These are phyloP conservation scores for Syzygium oleosum DNA, from an alignment of 345 rosid genomes.

Conservation along the genomic window DNA sequence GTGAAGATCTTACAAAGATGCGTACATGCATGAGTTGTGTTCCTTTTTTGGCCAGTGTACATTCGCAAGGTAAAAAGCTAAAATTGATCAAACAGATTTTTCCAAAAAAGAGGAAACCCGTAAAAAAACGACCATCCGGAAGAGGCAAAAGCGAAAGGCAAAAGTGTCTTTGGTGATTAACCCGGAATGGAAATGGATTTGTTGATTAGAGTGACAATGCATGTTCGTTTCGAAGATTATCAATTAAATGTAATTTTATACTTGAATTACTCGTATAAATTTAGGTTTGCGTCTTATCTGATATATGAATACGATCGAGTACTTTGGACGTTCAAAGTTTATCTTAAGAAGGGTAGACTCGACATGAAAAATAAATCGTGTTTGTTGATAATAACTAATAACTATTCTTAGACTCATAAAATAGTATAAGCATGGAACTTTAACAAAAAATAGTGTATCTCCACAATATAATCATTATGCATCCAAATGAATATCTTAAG, in stretches of 20 bases:
- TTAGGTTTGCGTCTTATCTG: background rate
- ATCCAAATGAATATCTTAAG: background rate
- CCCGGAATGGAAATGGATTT: background rate
- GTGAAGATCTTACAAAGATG: background rate
- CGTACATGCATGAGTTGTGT: background rate
- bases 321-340: background rate
- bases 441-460: background rate
- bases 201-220: background rate
- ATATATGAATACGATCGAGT: background rate
- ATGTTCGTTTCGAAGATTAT: background rate
- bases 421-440: background rate
- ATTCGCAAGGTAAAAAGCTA: background rate
- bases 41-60: background rate
- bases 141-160: background rate
- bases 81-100: background rate
- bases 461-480: background rate
- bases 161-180: background rate
- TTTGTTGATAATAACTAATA: background rate
- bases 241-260: background rate
- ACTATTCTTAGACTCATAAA: background rate
- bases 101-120: background rate
- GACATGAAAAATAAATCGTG: background rate
- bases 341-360: background rate
- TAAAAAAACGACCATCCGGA: background rate
- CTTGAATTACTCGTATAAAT: background rate